These are phyloP conservation scores for Gossypium raimondii DNA, from an alignment of 345 rosid species.

Conservation along the genomic window DNA sequence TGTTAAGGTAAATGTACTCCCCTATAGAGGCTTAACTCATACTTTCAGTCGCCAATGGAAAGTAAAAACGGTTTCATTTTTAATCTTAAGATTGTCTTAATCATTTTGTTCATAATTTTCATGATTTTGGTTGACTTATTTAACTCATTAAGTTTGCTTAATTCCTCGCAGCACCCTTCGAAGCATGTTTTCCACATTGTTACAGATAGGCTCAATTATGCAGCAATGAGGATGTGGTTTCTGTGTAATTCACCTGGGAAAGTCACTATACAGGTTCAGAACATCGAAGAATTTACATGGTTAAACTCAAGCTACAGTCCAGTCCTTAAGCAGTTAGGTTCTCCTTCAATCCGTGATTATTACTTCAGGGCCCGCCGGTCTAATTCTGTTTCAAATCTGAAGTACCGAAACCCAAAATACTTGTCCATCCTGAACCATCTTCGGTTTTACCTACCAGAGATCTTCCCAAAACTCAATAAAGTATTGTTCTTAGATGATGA, in stretches of 20 bases:
- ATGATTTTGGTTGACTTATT: conserved; percentile 9
- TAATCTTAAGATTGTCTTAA: neutral
- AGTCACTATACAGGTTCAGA: conserved; percentile 88
- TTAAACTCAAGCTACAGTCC: conserved; percentile 95
- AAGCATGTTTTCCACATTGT: conserved; percentile 92
- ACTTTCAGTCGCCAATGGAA: conserved; percentile 1
- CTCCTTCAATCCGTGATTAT: conserved; percentile 78
- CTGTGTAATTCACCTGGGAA: conserved; percentile 68
- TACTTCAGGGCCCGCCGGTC: conserved; percentile 78
- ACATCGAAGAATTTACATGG: conserved; percentile 88
- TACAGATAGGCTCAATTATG: conserved; percentile 91
- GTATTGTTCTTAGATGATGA: conserved; percentile 94
- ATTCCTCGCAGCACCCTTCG: conserved; percentile 65
- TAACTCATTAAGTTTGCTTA: conserved; percentile 22
- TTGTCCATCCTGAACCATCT: conserved; percentile 87
- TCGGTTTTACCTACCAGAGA: conserved; percentile 93
- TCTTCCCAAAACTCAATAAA: conserved; percentile 86
- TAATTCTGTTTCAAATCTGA: conserved; percentile 73
- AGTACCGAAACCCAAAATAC: conserved; percentile 54
- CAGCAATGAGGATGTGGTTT: conserved; percentile 99
- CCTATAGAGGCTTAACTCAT: neutral
- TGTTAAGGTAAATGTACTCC: conserved; percentile 59
- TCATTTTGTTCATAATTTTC: conserved; percentile 14
- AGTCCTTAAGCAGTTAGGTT: conserved; percentile 85
- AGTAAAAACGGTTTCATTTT: neutral